Evolutionary conservation across 2,329 filamentous ascomycete genomes (phyloP), one percentile per base, ranked within the genome.

Genomic region (Simplicillium sp.): DNA sequence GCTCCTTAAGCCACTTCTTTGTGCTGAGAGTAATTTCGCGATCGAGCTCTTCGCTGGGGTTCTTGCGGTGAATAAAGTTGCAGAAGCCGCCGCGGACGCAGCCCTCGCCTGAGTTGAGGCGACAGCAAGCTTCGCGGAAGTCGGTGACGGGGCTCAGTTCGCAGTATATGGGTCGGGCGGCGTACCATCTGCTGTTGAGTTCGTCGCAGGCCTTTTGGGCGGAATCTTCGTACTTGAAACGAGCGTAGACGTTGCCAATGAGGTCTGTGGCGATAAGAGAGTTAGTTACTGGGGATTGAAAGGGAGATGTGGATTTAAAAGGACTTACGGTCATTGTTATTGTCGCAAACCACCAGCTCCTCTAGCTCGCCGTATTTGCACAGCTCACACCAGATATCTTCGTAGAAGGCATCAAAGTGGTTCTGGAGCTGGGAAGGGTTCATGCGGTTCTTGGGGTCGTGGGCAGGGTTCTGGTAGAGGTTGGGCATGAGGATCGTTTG

Each of bases 351-450:
- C 11, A 98, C 92, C 11, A 98, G 78, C 69, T 98, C 92, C 68
- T 98, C 92, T 29, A 97, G 75, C 67, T 97, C 87, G 52, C 92
- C 92, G 63, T 94, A 98, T 68, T 94, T 88, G 82, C 92, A 97
- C 72, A 98, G 87, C 77, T 98, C 92, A 70, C 90, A 97, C 90
- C 92, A 98, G 51, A 98, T 88, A 63, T 98, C 92, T 71, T 98
- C 92, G 73, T 98, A 98, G 66, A 98, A 98, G 57, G 92, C 92
- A 66, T 98, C 92, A 61, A 98, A 98, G 76, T 98, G 92, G 71
- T 95, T 95, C 67, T 96, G 90, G 61, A 97, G 83, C 73, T 98
- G 92, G 53, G 80, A 83, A 7, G 88, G 71, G 68, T 94, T 96
- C 85, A 98, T 95, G 69, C 89, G 92, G 74, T 82, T 92, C 71